Evolutionary conservation across 306 rosid species (phyloP).

Genomic region (Glycine latifolia): DNA sequence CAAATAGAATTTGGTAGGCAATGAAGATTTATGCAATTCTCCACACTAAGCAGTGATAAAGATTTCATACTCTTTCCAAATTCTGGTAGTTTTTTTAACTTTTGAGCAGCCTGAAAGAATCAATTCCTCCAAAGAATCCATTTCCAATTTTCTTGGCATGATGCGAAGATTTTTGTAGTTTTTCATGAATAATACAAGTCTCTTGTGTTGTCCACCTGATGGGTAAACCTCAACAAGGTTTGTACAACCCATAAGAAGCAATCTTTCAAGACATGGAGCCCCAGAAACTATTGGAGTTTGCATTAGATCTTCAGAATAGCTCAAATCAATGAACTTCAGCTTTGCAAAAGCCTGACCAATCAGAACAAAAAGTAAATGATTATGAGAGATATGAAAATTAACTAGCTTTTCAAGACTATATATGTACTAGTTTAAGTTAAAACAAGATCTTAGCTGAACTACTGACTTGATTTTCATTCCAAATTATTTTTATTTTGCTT

Average conservation of each 20-base stretch:
- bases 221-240: conserved; percentile 22
- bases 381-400: too few species aligned
- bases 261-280: conserved; percentile 28
- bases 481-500: conserved; percentile 13
- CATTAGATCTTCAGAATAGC: conserved; percentile 6
- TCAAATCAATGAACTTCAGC: conserved; percentile 34
- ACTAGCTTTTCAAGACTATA: background rate
- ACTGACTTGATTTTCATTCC: conserved; percentile 28
- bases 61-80: conserved; percentile 29
- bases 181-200: conserved; percentile 16
- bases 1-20: conserved; percentile 21
- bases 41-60: conserved; percentile 13
- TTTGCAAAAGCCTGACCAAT: conserved; percentile 32
- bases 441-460: background rate
- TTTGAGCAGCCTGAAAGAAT: conserved; percentile 29
- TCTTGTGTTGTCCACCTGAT: conserved; percentile 35
- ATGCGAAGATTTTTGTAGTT: conserved; percentile 24
- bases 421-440: background rate
- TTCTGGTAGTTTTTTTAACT: conserved; percentile 4
- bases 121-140: conserved; percentile 19
- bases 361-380: background rate
- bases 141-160: conserved; percentile 2
- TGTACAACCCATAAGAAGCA: conserved; percentile 33
- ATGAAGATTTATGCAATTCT: conserved; percentile 23
- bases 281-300: conserved; percentile 28